Evolutionary conservation across 2,329 filamentous ascomycete species (phyloP), one percentile per base, ranked within the genome.

Genomic region (Metarhizium anisopliae): DNA sequence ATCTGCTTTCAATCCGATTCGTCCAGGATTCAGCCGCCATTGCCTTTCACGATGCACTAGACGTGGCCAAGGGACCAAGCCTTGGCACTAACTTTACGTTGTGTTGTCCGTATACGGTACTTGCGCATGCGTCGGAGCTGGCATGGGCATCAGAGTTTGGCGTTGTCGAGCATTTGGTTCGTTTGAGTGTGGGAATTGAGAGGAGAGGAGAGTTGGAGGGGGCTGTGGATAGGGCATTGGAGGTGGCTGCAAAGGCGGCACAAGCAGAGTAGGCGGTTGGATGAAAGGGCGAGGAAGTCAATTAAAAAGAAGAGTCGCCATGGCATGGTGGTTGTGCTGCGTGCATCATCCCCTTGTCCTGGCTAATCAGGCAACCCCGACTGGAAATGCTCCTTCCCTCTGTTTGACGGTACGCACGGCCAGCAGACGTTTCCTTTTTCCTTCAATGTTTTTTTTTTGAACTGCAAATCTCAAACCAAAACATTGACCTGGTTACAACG

Each of bases 71-170:
- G 29, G 77, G 78, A 0, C 78, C 77, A 0, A 77, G 79, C 59
- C 65, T 81, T 1, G 80, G 78, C 1, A 78, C 77, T 2, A 77
- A 77, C 58, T 66, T 73, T 51, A 80, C 76, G 2, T 63, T 82
- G 1, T 70, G 68, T 8, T 67, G 65, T 50, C 60, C 67, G 2
- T 80, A 78, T 60, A 73, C 72, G 40, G 62, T 71, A 18, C 63
- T 72, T 20, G 65, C 71, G 1, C 76, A 73, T 58, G 68, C 67
- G 3, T 67, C 67, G 13, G 68, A 73, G 56, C 63, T 69, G 20
- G 68, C 72, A 3, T 68, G 69, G 58, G 69, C 68, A 0, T 68
- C 64, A 11, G 64, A 68, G 29, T 75, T 71, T 56, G 77, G 74
- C 0, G 60, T 75, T 2, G 58, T 63, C 29, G 64, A 68, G 55